These are phyloP conservation scores for Alternaria ventricosa DNA, from an alignment of 2,329 filamentous ascomycete genomes.

Conservation along the genomic window DNA sequence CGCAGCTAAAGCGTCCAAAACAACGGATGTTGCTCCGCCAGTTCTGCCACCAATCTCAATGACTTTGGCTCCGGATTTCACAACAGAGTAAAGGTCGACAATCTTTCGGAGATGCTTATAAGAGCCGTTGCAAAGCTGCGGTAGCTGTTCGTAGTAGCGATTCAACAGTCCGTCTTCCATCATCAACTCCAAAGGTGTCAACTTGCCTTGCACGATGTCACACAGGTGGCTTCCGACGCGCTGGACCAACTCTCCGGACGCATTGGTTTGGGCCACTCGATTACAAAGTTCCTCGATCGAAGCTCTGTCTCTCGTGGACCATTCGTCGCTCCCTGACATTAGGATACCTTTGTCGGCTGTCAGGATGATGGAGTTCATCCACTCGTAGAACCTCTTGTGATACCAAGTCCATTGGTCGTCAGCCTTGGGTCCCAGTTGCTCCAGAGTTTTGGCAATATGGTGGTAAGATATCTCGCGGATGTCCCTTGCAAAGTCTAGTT, in stretches of 20 bases:
- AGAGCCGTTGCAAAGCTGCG: background rate
- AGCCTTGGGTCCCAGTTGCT: background rate
- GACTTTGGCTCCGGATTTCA: background rate
- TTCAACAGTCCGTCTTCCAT: conserved; percentile 4
- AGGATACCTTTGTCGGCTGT: background rate
- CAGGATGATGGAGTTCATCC: conserved; percentile 3
- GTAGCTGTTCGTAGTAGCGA: conserved; percentile 1
- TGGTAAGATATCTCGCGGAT: background rate
- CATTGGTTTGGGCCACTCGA: background rate
- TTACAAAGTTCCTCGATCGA: background rate
- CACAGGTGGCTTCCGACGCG: conserved; percentile 2
- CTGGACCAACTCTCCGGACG: background rate
- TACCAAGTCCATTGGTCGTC: background rate
- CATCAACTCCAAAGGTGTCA: conserved; percentile 14
- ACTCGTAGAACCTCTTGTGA: conserved; percentile 2
- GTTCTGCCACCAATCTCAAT: conserved; percentile 10
- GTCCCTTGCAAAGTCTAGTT: background rate
- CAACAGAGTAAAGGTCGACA: background rate
- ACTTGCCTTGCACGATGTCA: background rate
- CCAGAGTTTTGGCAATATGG: conserved; percentile 1
- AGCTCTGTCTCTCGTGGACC: background rate
- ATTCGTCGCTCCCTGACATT: background rate
- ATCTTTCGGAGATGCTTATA: conserved; percentile 2
- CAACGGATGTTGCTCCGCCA: background rate
- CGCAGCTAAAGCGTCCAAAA: background rate